Base-by-base conservation (phyloP, 495 filamentous ascomycete species). In the Diplogelasinospora grovesii region DNA sequence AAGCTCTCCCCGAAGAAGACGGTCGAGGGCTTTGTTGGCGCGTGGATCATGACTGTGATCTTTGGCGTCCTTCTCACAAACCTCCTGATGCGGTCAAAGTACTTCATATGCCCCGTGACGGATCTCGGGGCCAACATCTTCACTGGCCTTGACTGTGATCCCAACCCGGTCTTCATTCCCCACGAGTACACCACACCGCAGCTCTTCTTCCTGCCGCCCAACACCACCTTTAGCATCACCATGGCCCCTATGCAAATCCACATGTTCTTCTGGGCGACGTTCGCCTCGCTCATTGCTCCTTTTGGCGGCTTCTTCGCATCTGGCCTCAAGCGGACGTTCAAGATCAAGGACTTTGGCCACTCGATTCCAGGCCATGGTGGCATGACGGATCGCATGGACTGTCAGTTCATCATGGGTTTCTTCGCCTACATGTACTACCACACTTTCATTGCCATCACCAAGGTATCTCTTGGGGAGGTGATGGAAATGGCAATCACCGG, bases 331-430 rank as follows among this genome's bases (percentile, higher is more conserved):
- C 85, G 93, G 8, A 93, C 92, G 7, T 99, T 99, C 75, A 96
- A 97, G 68, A 92, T 99, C 68, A 99, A 99, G 70, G 93, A 99
- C 66, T 99, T 99, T 61, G 93, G 93, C 54, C 87, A 99, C 59
- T 87, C 85, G 14, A 97, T 99, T 49, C 93, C 93, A 2, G 93
- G 93, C 25, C 93, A 99, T 53, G 93, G 93, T 35, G 93, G 93
- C 48, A 97, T 99, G 64, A 99, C 93, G 5, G 93, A 99, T 61
- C 81, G 93, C 18, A 97, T 99, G 93, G 93, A 99, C 55, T 99
- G 93, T 66, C 93, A 99, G 58, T 96, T 96, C 68, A 97, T 96
- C 68, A 99, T 99, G 93, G 93, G 93, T 8, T 87, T 96, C 70
- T 97, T 99, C 53, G 78, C 93, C 9, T 97, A 85, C 65, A 85